Evolutionary conservation across 1,284 basidiomycete genomes (phyloP), one percentile per base, ranked within the genome.

Genomic region (Tilletia indica): DNA sequence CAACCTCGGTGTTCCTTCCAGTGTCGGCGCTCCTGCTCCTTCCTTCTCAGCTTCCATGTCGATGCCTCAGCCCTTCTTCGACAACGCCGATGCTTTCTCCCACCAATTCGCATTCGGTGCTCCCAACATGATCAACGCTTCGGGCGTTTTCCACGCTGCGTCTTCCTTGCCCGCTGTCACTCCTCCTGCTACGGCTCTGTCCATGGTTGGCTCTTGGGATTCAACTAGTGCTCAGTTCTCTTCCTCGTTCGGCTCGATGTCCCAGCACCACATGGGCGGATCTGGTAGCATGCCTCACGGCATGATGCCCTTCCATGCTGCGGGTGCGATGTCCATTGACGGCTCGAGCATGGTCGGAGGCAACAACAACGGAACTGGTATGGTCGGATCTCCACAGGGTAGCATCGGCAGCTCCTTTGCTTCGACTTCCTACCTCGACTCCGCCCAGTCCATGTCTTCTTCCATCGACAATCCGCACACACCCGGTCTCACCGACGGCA

Each of bases 171-270:
- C 36, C 19, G 19, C 19, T 9, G 21, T 31, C 1, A 34, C 58
- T 16, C 58, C 58, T 1, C 21, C 58, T 1, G 58, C 16, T 11
- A 54, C 51, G 19, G 58, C 25, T 8, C 14, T 16, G 19, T 63
- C 58, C 36, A 45, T 45, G 42, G 34, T 63, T 8, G 58, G 58
- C 31, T 63, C 58, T 11, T 63, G 58, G 58, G 58, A 63, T 11
- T 34, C 25, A 8, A 16, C 58, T 6, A 63, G 8, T 19, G 34
- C 21, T 16, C 12, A 16, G 6, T 63, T 63, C 58, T 31, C 58
- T 5, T 31, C 16, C 21, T 63, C 58, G 19, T 63, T 63, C 31
- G 58, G 58, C 19, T 25, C 58, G 4, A 14, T 38, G 25, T 38
- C 36, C 9, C 14, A 16, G 14, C 42, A 45, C 42, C 42, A 45